Base-by-base conservation (phyloP, 306 rosid species). In the Casuarina cunninghamiana region DNA sequence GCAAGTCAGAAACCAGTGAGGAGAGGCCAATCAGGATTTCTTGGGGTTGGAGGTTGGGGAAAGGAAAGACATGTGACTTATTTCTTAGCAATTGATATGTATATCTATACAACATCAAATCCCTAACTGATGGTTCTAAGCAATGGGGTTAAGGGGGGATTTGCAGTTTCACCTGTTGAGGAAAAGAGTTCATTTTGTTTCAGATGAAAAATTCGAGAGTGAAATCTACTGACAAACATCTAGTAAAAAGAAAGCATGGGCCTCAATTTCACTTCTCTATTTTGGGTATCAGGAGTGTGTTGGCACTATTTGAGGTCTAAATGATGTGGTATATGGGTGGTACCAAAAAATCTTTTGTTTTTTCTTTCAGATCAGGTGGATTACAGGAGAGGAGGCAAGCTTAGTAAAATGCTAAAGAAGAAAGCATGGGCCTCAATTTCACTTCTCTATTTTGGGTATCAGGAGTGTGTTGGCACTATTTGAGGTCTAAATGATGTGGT, bases 361-460 rank as follows among this genome's bases (percentile, higher is more conserved):
- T 61, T 61, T 35, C 15, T 37, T 61, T 11, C 6, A 6, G 62
- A 46, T 46, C 10, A 46, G 42, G 41, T 3, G 67, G 41, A 11
- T 15, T 26, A 60, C 38, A 16, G 68, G 41, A 35, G 69, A 44
- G 71, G n/a, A 41, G 12, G 26, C 2, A 15, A 66, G 71, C 43
- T 66, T 66, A 61, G 48, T 46, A 72, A 65, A 48, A 48, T 54
- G 45, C 58, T 68, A 80, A 43, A 43, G 26, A 35, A 75, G 77
- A 63, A 58, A 53, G 17, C 69, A 62, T 38, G 42, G 19, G n/a
- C 7, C 21, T 21, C 26, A 19, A 55, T 5, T 6, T 2, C 6
- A 55, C 21, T 55, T 55, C 13, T 2, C 1, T 5, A 3, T 35
- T 61, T 13, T 37, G n/a, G 11, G 68, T 26, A 61, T 61, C 69